Evolutionary conservation across 148 eudicot species (phyloP), one percentile per base, ranked within the genome.

Genomic region (Rhododendron williamsianum): DNA sequence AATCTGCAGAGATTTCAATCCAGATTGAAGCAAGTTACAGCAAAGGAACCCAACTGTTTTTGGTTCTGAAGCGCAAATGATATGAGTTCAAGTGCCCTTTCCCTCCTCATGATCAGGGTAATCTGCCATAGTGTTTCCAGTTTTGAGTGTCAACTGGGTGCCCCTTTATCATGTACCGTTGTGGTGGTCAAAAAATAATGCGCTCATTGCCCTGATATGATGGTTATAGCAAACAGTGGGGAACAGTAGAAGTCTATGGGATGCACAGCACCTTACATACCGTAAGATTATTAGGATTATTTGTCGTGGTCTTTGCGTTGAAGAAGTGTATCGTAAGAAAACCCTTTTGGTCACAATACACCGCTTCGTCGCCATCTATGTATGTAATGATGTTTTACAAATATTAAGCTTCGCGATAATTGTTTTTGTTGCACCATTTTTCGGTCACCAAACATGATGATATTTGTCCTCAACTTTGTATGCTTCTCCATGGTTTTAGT

Each of bases 61-160:
- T 83, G 19, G 79, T 49, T 49, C 9, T 83, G 85, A 72, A 33
- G 46, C 78, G 85, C 21, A 30, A 48, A 83, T 71, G 79, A 82
- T 41, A 9, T 4, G 51, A 46, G 35, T n/a, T 45, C 36, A 25
- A 46, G 35, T 10, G 56, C 54, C 54, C 33, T 77, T 36, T 16
- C 23, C 46, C 78, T 36, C 7, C 9, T 16, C 48, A 41, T 18
- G 48, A 36, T 38, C 46, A 36, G 1, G 11, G 23, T 16, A 76
- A 76, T 73, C 15, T 36, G 21, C 9, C 43, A 4, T 33, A 33
- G 43, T 73, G 21, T 36, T 33, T 5, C 43, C 21, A 36, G 41
- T 1, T 33, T 33, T 30, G 7, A 12, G 11, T 11, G 36, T 71
- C 6, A 11, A 30, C 33, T 11, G 12, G 23, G 16, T 73, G 1